These are phyloP conservation scores for Coemansia sp. DNA, from an alignment of 192 early-diverging fungal species.

Conservation along the genomic window DNA sequence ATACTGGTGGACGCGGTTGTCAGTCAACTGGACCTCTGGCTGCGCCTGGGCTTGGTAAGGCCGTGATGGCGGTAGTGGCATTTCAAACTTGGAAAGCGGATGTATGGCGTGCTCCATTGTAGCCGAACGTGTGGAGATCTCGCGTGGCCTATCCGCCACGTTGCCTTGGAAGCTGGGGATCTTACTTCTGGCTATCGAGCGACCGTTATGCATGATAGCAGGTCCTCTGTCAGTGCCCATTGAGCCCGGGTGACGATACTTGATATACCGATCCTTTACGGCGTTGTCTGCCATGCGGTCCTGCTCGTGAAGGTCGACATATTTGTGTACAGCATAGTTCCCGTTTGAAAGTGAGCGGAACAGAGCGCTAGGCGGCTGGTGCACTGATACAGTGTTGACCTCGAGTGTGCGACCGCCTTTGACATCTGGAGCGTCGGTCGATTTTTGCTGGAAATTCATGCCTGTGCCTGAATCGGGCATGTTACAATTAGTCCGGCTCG, in stretches of 20 bases:
- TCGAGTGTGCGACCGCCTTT: background rate
- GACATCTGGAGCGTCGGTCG: background rate
- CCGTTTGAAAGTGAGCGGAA: background rate
- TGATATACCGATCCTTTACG: conserved; percentile 8
- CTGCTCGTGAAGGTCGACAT: background rate
- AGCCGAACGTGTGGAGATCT: background rate
- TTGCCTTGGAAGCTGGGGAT: conserved; percentile 6
- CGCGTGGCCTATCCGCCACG: background rate
- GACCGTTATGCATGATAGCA: background rate
- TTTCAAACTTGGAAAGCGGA: background rate
- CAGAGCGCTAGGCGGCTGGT: background rate
- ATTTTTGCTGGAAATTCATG: conserved; percentile 19
- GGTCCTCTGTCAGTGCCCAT: background rate
- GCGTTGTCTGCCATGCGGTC: conserved; percentile 7
- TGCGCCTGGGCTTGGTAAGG: background rate
- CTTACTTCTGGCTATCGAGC: background rate
- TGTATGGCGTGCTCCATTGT: background rate
- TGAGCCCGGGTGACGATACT: conserved; percentile 5
- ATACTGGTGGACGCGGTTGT: background rate
- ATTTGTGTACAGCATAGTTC: background rate
- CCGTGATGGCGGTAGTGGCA: background rate
- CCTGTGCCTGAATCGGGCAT: conserved; percentile 45
- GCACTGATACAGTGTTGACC: conserved; percentile 5
- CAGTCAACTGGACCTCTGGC: background rate
- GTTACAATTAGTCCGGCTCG: background rate